Evolutionary conservation across 2,329 filamentous ascomycete species (phyloP), one percentile per base, ranked within the genome.

Genomic region (Scorias spongiosa): DNA sequence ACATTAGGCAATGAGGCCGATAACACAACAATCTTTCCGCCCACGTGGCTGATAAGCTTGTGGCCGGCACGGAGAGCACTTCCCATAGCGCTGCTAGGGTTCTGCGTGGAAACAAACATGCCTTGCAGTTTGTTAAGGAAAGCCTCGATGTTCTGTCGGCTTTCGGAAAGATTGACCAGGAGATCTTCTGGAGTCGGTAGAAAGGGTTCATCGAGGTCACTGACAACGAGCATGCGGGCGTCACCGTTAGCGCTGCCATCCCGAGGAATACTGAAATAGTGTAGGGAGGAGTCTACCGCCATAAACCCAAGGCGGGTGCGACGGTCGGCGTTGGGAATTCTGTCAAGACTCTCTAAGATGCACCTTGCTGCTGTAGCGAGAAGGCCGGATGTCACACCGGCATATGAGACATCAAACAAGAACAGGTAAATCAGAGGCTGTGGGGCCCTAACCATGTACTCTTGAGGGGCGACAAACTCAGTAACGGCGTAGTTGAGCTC

Each of bases 401-500:
- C 79, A 56, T 87, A 93, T 70, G 86, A 94, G 50, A 95, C 88
- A 56, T 95, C 89, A 57, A 96, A 85, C 54, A 94, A 71, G 74
- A 96, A 96, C 11, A 95, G 75, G 61, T 96, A 96, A 34, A 95
- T 89, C 34, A 96, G 72, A 34, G 91, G 91, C 65, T 94, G 89
- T 39, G 91, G 91, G 45, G 91, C 88, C 48, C 91, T 83, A 30
- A 98, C 91, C 91, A 98, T 98, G 66, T 98, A 98, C 66, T 98
- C 91, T 64, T 98, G 91, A 2, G 91, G 91, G 10, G 91, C 91
- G 52, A 98, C 84, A 59, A 95, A 98, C 60, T 98, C 91, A 48
- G 94, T 88, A 30, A 96, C 87, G n/a, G 87, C 76, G 60, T 95
- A 82, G 67, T 98, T 98, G 48, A 98, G 72, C 62, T 98, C 91